Conservation (phyloP, 805 yeast species). For the Myxozyma geophila region DNA sequence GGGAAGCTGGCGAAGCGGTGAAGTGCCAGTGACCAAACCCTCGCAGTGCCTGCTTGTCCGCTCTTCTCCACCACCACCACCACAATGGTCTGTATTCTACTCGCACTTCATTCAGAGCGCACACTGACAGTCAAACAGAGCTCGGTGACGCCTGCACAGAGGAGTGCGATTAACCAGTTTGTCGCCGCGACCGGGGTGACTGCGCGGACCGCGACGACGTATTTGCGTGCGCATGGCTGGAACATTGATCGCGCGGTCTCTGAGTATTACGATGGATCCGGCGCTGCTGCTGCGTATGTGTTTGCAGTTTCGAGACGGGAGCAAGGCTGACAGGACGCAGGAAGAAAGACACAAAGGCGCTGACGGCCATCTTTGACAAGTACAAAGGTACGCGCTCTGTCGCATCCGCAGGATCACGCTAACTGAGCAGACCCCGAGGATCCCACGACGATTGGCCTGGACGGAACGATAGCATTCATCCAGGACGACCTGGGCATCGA, state of each 20-base stretch:
- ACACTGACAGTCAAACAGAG: slow-evolving; percentile 7
- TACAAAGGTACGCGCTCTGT: slow-evolving; percentile 37
- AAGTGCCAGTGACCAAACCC: background rate
- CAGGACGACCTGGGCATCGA: slow-evolving; percentile 63
- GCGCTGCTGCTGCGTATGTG: slow-evolving; percentile 8
- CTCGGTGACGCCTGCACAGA: slow-evolving; percentile 19
- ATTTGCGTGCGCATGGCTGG: slow-evolving; percentile 38
- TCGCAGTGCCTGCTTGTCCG: background rate
- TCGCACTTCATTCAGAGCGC: background rate
- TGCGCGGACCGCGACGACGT: slow-evolving; percentile 22
- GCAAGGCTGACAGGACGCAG: background rate
- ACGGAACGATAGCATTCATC: slow-evolving; percentile 74
- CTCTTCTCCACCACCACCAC: background rate
- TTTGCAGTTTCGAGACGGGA: background rate
- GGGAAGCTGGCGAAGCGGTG: background rate
- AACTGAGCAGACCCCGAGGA: slow-evolving; percentile 38
- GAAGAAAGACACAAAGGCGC: slow-evolving; percentile 19
- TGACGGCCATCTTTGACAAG: slow-evolving; percentile 37
- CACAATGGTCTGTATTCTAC: background rate
- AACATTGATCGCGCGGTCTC: slow-evolving; percentile 45
- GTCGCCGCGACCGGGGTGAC: slow-evolving; percentile 28
- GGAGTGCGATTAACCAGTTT: slow-evolving; percentile 26
- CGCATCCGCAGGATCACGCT: background rate
- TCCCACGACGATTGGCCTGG: slow-evolving; percentile 60
- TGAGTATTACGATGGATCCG: slow-evolving; percentile 41